Evolutionary conservation across 257 asterid species (phyloP), one percentile per base, ranked within the genome.

Genomic region (Capsicum rhomboideum): DNA sequence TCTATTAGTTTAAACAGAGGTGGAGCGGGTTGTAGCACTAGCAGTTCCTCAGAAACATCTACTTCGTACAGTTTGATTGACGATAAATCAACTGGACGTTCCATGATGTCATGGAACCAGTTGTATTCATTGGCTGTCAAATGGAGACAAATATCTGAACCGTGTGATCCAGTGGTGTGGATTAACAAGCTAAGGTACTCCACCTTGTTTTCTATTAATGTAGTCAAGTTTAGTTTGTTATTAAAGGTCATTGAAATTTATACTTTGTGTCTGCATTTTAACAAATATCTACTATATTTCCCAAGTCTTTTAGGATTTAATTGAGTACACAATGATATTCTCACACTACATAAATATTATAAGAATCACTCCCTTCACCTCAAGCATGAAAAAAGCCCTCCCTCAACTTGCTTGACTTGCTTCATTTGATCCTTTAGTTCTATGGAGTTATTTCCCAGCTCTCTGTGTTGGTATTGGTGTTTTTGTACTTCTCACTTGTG

Each of bases 131-230:
- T 93, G 89, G 98, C 99, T 67, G 97, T 94, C 83, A 94, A 93
- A 88, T 96, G 99, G 99, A 94, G 99, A 88, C 99, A 96, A 90
- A 94, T 96, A 61, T 96, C 99, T 82, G 99, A 96, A 88, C 99
- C 99, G 29, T 92, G 99, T 84, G 98, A 96, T 86, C 97, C 98
- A 31, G 92, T 96, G 85, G 95, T 94, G 79, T 96, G 99, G 99
- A 90, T 94, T 86, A 94, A 96, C 87, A 96, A 93, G 90, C 87
- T 94, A 86, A 93, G 99, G 99, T 96, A 90, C 75, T 78, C 82
- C 44, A 86, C 40, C 64, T 61, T 52, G 75, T 82, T 84, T 84
- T 77, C 21, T 84, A 16, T 82, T 75, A 14, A 50, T 49, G 16
- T 49, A 26, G 23, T 75, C 61, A 75, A 49, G 40, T 74, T 49